phyloP scores from a whole-genome alignment of 1,284 basidiomycete genomes.

The Cutaneotrichosporon sp. region DNA sequence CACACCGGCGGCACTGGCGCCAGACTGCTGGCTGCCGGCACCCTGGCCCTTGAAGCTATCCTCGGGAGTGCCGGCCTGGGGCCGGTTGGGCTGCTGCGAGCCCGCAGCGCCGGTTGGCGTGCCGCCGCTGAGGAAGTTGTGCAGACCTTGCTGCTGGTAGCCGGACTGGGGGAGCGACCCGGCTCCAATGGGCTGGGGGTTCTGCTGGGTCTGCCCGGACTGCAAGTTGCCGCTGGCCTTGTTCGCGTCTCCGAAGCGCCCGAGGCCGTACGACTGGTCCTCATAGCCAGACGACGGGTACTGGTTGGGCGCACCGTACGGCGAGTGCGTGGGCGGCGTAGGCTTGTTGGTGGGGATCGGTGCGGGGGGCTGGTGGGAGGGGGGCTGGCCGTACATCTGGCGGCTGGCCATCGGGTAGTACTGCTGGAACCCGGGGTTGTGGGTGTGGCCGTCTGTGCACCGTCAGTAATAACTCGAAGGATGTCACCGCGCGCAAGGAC shows the following conservation, averaged over 20 bases:
- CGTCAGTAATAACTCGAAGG: slow-evolving; percentile 9
- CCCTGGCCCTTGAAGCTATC: slow-evolving; percentile 46
- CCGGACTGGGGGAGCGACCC: slow-evolving; percentile 16
- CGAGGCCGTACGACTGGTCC: slow-evolving; percentile 40
- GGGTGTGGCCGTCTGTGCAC: slow-evolving; percentile 47
- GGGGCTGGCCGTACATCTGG: slow-evolving; percentile 49
- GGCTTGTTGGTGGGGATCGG: slow-evolving; percentile 46
- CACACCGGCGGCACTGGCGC: slow-evolving; percentile 20
- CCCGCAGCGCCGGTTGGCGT: slow-evolving; percentile 22
- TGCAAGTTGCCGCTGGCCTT: slow-evolving; percentile 21
- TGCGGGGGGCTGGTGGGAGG: slow-evolving; percentile 44
- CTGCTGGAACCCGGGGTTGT: slow-evolving; percentile 51
- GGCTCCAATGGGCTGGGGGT: slow-evolving; percentile 22
- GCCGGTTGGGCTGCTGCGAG: slow-evolving; percentile 28
- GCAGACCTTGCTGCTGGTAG: slow-evolving; percentile 35
- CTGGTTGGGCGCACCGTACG: slow-evolving; percentile 46
- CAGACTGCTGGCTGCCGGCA: slow-evolving; percentile 18
- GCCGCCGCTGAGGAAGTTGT: slow-evolving; percentile 39
- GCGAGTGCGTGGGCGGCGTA: slow-evolving; percentile 39
- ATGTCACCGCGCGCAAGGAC: slow-evolving; percentile 16
- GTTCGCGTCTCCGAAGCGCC: slow-evolving; percentile 42
- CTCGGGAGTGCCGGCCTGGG: slow-evolving; percentile 42
- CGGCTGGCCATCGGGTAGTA: slow-evolving; percentile 51
- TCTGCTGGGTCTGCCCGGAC: slow-evolving; percentile 25
- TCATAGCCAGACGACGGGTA: slow-evolving; percentile 46